Evolutionary conservation across 768 basidiomycete species (phyloP).

Genomic region (Rossbeevera mucosa): DNA sequence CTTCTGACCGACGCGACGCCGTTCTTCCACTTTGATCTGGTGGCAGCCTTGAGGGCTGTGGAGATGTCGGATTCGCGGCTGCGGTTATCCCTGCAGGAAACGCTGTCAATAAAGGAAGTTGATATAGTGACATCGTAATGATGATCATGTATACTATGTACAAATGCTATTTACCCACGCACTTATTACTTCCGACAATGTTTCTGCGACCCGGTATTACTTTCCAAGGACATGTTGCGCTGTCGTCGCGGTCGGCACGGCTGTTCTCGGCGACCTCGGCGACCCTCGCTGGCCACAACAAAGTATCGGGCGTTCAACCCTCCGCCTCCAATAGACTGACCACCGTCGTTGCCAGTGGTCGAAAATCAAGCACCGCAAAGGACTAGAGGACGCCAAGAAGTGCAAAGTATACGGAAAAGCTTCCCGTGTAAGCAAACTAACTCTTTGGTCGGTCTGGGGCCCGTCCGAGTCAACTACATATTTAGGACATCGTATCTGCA

Average conservation of each 20-base stretch:
- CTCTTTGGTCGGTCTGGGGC: background rate
- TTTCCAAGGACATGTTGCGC: background rate
- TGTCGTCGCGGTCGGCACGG: constrained; percentile 19
- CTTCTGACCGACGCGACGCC: constrained; percentile 58
- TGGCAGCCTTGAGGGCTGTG: constrained; percentile 64
- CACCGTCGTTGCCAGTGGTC: constrained; percentile 49
- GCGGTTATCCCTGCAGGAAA: constrained; percentile 3
- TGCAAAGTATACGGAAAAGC: constrained; percentile 54
- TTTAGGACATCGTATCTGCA: constrained; percentile 60
- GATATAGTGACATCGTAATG: background rate
- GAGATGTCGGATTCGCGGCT: constrained; percentile 37
- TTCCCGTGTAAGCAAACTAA: constrained; percentile 41
- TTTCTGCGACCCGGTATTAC: background rate
- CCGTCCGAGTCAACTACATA: background rate
- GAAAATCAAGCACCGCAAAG: constrained; percentile 71
- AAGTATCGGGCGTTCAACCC: constrained; percentile 23
- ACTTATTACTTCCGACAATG: background rate
- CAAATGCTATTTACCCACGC: background rate
- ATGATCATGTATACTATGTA: background rate
- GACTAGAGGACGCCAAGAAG: constrained; percentile 57
- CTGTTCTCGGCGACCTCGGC: constrained; percentile 25
- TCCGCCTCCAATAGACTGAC: constrained; percentile 6
- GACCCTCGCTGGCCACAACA: constrained; percentile 37
- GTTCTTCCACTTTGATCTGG: constrained; percentile 89
- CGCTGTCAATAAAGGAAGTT: constrained; percentile 7